Conservation (phyloP, 169 alveolate species). For the Babesia ovata region DNA sequence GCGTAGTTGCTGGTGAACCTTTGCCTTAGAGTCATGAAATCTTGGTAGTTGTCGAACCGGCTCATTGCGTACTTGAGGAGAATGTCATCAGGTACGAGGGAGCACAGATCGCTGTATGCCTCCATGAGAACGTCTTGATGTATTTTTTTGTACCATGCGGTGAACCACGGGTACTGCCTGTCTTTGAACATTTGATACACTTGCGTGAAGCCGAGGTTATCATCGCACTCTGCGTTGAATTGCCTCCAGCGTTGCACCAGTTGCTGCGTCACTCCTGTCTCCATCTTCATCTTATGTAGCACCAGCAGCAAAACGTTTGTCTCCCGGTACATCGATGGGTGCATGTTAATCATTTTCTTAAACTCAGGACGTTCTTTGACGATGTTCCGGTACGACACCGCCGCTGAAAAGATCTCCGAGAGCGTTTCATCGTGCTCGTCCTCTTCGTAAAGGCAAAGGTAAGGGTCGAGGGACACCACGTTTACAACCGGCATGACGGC, state of each 20-base stretch:
- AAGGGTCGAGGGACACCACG: conserved; percentile 59
- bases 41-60: conserved; percentile 39
- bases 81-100: conserved; percentile 60
- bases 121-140: conserved; percentile 70
- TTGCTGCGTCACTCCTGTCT: conserved; percentile 52
- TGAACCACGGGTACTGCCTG: conserved; percentile 70
- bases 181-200: conserved; percentile 64
- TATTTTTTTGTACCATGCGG: conserved; percentile 62
- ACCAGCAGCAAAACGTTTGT: conserved; percentile 48
- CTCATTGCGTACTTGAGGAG: conserved; percentile 27
- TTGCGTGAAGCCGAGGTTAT: conserved; percentile 38
- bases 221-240: conserved; percentile 45
- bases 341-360: not conserved
- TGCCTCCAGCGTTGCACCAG: conserved; percentile 56
- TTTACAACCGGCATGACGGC: conserved; percentile 18
- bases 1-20: conserved; percentile 53
- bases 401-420: conserved; percentile 18
- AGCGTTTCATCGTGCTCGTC: conserved; percentile 36
- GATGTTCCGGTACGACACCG: conserved; percentile 36
- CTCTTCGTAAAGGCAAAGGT: conserved; percentile 65
- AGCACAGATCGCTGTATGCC: conserved; percentile 58
- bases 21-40: conserved; percentile 38
- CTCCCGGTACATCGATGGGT: conserved; percentile 28
- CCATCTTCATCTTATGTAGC: conserved; percentile 67
- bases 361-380: conserved; percentile 1